Base-by-base conservation (phyloP, 139 green algal species). In the Pseudopediastrum boryanum region DNA sequence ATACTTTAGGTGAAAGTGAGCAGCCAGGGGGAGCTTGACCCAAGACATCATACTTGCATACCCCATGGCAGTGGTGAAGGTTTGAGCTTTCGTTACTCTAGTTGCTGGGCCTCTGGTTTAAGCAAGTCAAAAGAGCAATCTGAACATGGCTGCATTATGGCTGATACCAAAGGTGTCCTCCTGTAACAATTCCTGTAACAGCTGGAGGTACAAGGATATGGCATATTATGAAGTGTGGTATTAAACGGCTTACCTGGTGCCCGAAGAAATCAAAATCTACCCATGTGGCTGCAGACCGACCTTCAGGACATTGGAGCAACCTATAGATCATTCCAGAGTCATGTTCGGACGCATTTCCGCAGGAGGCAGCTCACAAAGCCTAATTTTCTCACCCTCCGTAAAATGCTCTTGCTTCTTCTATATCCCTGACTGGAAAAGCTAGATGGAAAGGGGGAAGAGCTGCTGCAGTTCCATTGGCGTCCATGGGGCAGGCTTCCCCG, bases 221-320 rank as follows among this genome's bases (percentile, higher is more conserved):
- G n/a, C n/a, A n/a, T n/a, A n/a, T n/a, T n/a, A n/a, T n/a, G n/a
- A n/a, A n/a, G n/a, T n/a, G 59, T n/a, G 23, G 59, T n/a, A n/a
- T n/a, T n/a, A n/a, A n/a, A n/a, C 13, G 13, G 1, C 73, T 1
- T 19, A 89, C 74, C 83, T 95, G 91, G 68, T 94, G 90, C 0
- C 91, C 92, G 61, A 84, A 97, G 2, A 97, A 41, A 77, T 89
- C 93, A 74, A 90, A 97, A 70, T 97, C 93, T 25, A 93, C 83
- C 90, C 90, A 94, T 2, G 79, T 87, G 8, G 68, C 58, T 9
- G 90, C 71, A 4, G 82, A 89, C 2, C 92, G 86, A 0, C 91
- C 92, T 65, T 96, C 92, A 0, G 62, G 43, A 51, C 85, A 94
- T 0, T 89, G 89, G 2, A 96, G 73, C 8, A 84, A 75, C 10